Conservation (phyloP, 179 eudicot genomes). For the Heliamphora pulchella region DNA sequence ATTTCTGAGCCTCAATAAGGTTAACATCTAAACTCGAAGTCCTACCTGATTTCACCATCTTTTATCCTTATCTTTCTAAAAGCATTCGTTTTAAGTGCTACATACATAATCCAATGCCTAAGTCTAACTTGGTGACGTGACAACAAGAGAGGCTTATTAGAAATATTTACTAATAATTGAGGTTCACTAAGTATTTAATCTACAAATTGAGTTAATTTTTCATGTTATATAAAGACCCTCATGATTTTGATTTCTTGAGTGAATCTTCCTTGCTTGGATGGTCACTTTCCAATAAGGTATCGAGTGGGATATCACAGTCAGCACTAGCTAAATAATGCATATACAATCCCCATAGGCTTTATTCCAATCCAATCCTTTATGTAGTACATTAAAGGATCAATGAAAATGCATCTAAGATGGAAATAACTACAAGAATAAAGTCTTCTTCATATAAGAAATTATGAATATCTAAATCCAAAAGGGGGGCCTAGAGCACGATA, state of each 20-base stretch:
- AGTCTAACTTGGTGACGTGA: too few relatives aligned
- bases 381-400: background rate
- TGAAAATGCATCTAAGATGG: background rate
- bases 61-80: too few relatives aligned
- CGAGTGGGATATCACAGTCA: too few relatives aligned
- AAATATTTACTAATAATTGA: background rate
- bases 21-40: too few relatives aligned
- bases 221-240: background rate
- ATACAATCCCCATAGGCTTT: background rate
- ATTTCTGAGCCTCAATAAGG: too few relatives aligned
- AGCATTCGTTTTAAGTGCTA: too few relatives aligned
- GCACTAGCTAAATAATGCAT: background rate
- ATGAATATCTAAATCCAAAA: background rate
- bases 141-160: background rate
- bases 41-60: too few relatives aligned
- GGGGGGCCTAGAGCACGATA: too few relatives aligned
- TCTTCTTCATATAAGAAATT: background rate
- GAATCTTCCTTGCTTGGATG: too few relatives aligned
- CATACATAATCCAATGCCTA: too few relatives aligned
- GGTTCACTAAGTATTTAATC: background rate
- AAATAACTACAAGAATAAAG: background rate
- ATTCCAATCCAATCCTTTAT: background rate
- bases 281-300: too few relatives aligned
- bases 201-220: background rate
- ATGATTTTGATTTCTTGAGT: too few relatives aligned